These are phyloP conservation scores for Gonium pectorale DNA, from an alignment of 139 green algal species.

Conservation along the genomic window DNA sequence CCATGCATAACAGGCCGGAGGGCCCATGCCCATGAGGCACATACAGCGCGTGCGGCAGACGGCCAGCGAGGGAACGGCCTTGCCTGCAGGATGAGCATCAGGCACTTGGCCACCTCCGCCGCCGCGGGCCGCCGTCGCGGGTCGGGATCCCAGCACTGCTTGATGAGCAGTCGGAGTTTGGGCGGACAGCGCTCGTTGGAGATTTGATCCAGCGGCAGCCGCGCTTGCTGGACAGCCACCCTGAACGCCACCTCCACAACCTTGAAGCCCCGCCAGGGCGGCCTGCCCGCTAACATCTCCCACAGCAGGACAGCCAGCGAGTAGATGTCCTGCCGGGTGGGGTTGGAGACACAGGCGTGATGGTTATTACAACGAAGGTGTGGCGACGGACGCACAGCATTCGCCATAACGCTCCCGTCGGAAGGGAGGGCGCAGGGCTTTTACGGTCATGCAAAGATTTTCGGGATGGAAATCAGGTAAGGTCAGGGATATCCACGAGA, in stretches of 20 bases:
- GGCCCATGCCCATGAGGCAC: no score
- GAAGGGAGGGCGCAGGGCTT: no score
- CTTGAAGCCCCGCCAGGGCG: neutral
- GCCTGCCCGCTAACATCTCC: conserved; percentile 1
- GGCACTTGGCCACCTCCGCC: neutral
- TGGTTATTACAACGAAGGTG: no score
- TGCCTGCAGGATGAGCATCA: neutral
- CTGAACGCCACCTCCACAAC: neutral
- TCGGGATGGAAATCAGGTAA: no score
- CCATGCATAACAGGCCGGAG: no score
- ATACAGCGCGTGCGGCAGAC: no score
- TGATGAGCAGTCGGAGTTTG: neutral
- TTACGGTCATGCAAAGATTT: no score
- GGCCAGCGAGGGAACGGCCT: no score
- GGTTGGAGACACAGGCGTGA: neutral
- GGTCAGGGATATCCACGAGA: no score
- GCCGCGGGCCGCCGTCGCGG: neutral
- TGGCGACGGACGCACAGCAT: no score
- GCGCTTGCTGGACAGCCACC: neutral
- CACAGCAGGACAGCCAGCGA: neutral
- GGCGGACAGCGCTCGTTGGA: neutral
- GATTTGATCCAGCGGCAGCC: no score
- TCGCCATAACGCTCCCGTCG: no score
- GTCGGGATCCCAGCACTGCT: neutral
- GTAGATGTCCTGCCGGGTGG: conserved; percentile 1